Conservation (phyloP, 1,284 basidiomycete genomes). For the Chondrostereum purpureum region DNA sequence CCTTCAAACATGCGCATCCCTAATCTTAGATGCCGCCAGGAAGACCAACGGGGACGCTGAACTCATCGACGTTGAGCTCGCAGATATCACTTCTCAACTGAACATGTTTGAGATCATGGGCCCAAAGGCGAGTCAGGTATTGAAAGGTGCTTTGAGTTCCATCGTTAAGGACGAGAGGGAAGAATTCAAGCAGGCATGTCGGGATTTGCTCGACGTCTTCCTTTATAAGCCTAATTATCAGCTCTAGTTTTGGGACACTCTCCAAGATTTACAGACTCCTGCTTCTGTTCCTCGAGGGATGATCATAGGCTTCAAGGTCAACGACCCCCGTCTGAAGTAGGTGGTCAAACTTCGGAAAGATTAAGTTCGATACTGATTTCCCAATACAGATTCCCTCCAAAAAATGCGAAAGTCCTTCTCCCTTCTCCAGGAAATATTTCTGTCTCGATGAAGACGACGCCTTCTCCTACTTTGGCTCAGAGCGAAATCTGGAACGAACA, state of each 20-base stretch:
- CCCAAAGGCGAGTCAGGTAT: constrained; percentile 71
- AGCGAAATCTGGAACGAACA: constrained; percentile 69
- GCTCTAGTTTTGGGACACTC: constrained; percentile 60
- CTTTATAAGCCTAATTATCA: background rate
- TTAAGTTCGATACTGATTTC: no score
- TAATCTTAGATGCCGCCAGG: constrained; percentile 38
- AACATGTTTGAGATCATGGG: constrained; percentile 86
- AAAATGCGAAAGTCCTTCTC: constrained; percentile 48
- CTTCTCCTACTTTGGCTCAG: constrained; percentile 51
- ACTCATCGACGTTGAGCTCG: constrained; percentile 49
- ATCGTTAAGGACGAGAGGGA: constrained; percentile 42
- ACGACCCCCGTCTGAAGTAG: constrained; percentile 77
- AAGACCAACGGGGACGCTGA: constrained; percentile 19
- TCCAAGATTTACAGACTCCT: constrained; percentile 57
- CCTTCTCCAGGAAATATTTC: constrained; percentile 17
- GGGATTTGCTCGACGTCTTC: background rate
- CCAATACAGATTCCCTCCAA: constrained; percentile 66
- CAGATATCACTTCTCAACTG: constrained; percentile 62
- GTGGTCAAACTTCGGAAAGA: constrained; percentile 7
- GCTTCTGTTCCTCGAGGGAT: constrained; percentile 66
- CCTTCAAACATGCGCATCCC: constrained; percentile 45
- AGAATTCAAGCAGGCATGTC: constrained; percentile 57
- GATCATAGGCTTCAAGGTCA: constrained; percentile 68
- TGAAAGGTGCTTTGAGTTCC: constrained; percentile 66
- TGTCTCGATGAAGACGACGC: constrained; percentile 36